Evolutionary conservation across 139 green algal species (phyloP).

Genomic region (Pleodorina starrii): DNA sequence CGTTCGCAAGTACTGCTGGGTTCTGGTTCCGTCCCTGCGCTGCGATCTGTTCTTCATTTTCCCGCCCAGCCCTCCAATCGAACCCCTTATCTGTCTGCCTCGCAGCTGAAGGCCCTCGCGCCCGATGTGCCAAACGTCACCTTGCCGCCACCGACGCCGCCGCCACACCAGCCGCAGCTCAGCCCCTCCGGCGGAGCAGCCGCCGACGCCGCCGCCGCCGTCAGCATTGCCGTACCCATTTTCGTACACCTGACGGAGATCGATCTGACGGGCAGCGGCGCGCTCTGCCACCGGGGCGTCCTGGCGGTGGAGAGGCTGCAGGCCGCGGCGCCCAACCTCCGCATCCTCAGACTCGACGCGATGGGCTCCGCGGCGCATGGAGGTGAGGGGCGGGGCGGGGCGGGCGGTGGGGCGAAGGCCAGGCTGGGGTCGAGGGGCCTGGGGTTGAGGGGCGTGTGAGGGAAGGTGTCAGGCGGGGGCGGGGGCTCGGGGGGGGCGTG

Average conservation of each 20-base stretch:
- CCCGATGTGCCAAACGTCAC: constrained; percentile 9
- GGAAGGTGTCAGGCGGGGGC: too few relatives aligned
- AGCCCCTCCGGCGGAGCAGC: too few relatives aligned
- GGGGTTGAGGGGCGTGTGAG: too few relatives aligned
- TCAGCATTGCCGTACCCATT: background rate
- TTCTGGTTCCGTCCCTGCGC: too few relatives aligned
- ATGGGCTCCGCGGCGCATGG: background rate
- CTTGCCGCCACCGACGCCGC: background rate
- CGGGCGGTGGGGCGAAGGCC: too few relatives aligned
- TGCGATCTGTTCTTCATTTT: too few relatives aligned
- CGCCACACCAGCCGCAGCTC: background rate
- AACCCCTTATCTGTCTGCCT: too few relatives aligned
- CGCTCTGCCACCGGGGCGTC: background rate
- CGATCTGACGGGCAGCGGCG: constrained; percentile 33
- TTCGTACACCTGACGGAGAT: constrained; percentile 43
- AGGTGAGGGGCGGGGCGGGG: constrained; percentile 9
- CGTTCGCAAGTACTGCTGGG: too few relatives aligned
- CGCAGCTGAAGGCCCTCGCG: constrained; percentile 29
- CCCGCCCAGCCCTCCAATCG: too few relatives aligned
- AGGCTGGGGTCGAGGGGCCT: too few relatives aligned
- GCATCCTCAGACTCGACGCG: background rate
- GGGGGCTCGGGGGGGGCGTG: too few relatives aligned
- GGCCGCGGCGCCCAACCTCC: constrained; percentile 26
- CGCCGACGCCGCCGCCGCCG: background rate
- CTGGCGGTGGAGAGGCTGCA: constrained; percentile 39